Conservation (phyloP, 139 green algal genomes). For the Mesostigma viride region DNA sequence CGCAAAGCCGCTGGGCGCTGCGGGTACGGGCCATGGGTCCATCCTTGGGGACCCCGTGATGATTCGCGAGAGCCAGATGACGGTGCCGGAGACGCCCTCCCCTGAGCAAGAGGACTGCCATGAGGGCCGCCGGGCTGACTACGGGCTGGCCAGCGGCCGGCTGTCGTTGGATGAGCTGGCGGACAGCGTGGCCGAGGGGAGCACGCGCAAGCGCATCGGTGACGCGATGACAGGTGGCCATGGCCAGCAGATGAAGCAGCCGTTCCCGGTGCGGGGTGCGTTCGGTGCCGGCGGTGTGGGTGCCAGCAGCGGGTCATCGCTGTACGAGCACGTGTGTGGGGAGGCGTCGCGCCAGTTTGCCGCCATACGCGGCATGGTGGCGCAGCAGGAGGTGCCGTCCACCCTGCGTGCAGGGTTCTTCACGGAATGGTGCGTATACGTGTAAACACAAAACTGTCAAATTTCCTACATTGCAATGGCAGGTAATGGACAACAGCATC, state of each 20-base stretch:
- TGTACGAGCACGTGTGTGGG: conserved; percentile 3
- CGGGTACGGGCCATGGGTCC: too few species aligned
- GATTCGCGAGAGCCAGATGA: conserved; percentile 40
- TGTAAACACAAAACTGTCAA: not conserved
- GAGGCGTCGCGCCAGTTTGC: conserved; percentile 27
- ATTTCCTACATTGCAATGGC: not conserved
- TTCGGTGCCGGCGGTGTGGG: not conserved
- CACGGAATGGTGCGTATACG: conserved; percentile 46
- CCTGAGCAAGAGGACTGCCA: conserved; percentile 29
- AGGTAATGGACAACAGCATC: not conserved
- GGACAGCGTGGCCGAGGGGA: not conserved
- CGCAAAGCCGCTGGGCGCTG: too few species aligned
- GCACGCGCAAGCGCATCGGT: not conserved
- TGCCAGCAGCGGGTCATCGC: not conserved
- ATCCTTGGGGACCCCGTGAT: too few species aligned
- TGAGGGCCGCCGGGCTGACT: not conserved
- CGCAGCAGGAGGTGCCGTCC: conserved; percentile 50
- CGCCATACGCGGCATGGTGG: conserved; percentile 40
- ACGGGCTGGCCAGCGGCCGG: not conserved
- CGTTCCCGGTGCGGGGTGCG: not conserved
- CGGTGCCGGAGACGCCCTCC: conserved; percentile 69
- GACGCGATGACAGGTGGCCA: not conserved
- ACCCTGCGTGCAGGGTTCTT: conserved; percentile 74
- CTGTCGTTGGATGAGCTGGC: not conserved
- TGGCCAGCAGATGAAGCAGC: not conserved